Evolutionary conservation across 345 rosid species (phyloP).

Genomic region (Ricinus communis): DNA sequence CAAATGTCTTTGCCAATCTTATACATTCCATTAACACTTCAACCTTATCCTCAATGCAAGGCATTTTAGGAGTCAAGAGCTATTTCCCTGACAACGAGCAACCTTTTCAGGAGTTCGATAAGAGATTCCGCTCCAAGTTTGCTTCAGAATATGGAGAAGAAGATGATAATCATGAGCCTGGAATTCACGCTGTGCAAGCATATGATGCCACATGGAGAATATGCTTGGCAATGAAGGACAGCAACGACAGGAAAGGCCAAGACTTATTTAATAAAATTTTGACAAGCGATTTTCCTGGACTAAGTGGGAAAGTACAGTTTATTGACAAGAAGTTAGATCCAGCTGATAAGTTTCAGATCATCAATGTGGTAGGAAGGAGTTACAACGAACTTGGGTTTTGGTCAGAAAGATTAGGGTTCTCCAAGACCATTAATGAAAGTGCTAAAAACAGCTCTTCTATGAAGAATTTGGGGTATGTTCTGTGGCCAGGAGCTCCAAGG

Average conservation of each 20-base stretch:
- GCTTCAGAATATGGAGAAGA: constrained; percentile 18
- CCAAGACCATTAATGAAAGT: not conserved
- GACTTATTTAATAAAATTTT: constrained; percentile 12
- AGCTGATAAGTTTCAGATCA: constrained; percentile 6
- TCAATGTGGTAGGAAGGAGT: constrained; percentile 24
- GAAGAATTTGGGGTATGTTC: constrained; percentile 17
- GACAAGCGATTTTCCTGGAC: constrained; percentile 14
- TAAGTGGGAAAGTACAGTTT: constrained; percentile 22
- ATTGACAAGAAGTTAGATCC: constrained; percentile 7
- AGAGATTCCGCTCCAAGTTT: constrained; percentile 15
- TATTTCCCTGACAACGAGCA: not conserved
- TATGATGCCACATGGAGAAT: constrained; percentile 23
- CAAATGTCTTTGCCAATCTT: constrained; percentile 24
- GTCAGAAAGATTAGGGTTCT: constrained; percentile 25
- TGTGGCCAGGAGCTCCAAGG: constrained; percentile 26
- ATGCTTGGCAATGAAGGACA: constrained; percentile 18
- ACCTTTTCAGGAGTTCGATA: not conserved
- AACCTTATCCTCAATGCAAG: constrained; percentile 22
- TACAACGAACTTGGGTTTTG: constrained; percentile 31
- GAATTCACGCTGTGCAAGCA: constrained; percentile 19
- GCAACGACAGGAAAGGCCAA: not conserved
- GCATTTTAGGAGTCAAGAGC: constrained; percentile 27
- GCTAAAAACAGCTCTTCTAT: constrained; percentile 2
- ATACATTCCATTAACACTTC: constrained; percentile 13
- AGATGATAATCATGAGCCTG: constrained; percentile 17